These are phyloP conservation scores for Steccherinum ochraceum DNA, from an alignment of 768 basidiomycete species.

Conservation along the genomic window DNA sequence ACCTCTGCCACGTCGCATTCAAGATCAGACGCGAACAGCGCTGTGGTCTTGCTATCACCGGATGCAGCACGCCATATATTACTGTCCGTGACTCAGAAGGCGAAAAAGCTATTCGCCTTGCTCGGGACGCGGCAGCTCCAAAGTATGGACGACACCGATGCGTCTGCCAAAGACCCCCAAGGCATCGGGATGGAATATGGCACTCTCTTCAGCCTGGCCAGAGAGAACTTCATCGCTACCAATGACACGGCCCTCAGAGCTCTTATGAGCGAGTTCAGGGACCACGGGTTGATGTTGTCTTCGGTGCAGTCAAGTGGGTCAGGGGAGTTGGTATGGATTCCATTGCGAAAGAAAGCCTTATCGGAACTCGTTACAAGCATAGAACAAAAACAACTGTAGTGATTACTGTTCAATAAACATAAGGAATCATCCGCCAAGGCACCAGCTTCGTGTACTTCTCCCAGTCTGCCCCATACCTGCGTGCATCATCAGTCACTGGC, in stretches of 20 bases:
- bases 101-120: slow-evolving; percentile 73
- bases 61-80: slow-evolving; percentile 70
- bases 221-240: slow-evolving; percentile 83
- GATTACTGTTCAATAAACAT: slow-evolving; percentile 47
- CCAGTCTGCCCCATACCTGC: slow-evolving; percentile 93
- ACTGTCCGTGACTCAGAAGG: slow-evolving; percentile 81
- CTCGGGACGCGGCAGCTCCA: slow-evolving; percentile 67
- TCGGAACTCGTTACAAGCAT: background rate
- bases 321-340: slow-evolving; percentile 78
- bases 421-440: slow-evolving; percentile 81
- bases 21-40: slow-evolving; percentile 50
- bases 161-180: slow-evolving; percentile 12
- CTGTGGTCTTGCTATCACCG: slow-evolving; percentile 32
- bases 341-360: slow-evolving; percentile 61
- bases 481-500: background rate
- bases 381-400: background rate
- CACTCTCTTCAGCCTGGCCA: slow-evolving; percentile 63
- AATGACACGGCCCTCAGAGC: slow-evolving; percentile 81
- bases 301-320: slow-evolving; percentile 36
- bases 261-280: slow-evolving; percentile 83
- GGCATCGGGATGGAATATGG: slow-evolving; percentile 59
- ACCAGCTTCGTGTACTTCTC: slow-evolving; percentile 82
- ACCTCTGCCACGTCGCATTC: slow-evolving; percentile 11
- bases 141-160: slow-evolving; percentile 38
- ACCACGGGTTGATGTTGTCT: slow-evolving; percentile 78